phyloP scores from a whole-genome alignment of 306 rosid species.

The Cyamopsis tetragonoloba region DNA sequence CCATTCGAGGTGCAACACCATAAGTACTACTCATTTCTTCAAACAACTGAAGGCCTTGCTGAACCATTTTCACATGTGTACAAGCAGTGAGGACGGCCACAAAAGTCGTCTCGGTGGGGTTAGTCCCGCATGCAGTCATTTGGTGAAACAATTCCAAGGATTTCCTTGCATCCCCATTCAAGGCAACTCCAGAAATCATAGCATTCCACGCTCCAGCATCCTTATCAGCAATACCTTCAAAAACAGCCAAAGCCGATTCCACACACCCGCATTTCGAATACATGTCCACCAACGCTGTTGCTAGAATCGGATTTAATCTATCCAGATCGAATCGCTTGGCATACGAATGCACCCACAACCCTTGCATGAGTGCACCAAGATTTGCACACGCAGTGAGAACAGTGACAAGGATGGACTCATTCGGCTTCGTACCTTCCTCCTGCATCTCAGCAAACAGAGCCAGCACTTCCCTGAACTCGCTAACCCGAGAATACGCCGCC shows the following conservation, averaged over 20 bases:
- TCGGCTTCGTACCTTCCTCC: conserved; percentile 22
- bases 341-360: conserved; percentile 48
- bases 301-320: conserved; percentile 39
- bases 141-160: conserved; percentile 47
- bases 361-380: conserved; percentile 40
- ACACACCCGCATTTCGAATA: conserved; percentile 46
- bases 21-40: conserved; percentile 42
- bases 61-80: conserved; percentile 59
- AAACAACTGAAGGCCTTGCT: conserved; percentile 52
- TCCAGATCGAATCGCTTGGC: conserved; percentile 18
- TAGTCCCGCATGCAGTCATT: conserved; percentile 37
- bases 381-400: conserved; percentile 45
- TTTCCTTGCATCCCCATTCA: conserved; percentile 61
- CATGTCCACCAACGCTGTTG: conserved; percentile 62
- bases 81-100: conserved; percentile 62
- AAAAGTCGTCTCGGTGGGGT: conserved; percentile 59
- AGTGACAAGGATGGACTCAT: conserved; percentile 38
- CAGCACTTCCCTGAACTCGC: conserved; percentile 38
- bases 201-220: conserved; percentile 69
- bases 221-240: conserved; percentile 13
- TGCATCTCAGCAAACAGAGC: conserved; percentile 41
- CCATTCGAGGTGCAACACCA: conserved; percentile 19
- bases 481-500: conserved; percentile 39
- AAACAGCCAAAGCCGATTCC: conserved; percentile 35
- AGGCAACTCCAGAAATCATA: conserved; percentile 58